Percentiles rank a stretch among this genome's conserved stretches.
phyloP scores from a whole-genome alignment of 192 early-diverging fungal genomes.

The Martensiomyces pterosporus region DNA sequence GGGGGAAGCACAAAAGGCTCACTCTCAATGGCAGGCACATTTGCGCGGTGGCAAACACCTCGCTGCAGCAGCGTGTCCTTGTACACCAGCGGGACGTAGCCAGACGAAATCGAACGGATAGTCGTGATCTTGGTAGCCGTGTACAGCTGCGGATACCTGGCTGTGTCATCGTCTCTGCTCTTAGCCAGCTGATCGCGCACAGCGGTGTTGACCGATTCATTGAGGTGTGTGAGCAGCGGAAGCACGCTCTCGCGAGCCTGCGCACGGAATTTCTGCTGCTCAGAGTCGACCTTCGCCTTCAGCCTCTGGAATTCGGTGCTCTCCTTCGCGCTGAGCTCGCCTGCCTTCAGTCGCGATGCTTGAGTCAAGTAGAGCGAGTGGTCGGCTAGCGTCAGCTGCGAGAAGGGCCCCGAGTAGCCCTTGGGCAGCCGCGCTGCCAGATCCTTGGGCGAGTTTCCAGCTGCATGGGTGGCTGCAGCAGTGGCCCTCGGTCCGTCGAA shows the following conservation, averaged over 20 bases:
- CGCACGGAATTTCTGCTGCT: conserved; percentile 34
- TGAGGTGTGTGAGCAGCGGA: conserved; percentile 7
- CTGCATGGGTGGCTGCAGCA: too few relatives aligned
- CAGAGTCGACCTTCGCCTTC: conserved; percentile 18
- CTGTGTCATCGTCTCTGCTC: conserved; percentile 4
- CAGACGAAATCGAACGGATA: conserved; percentile 20
- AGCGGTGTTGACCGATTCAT: not conserved
- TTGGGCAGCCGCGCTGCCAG: conserved; percentile 12
- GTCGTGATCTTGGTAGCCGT: conserved; percentile 18
- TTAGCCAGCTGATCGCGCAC: conserved; percentile 1
- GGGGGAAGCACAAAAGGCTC: too few relatives aligned
- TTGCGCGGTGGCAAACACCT: conserved; percentile 18
- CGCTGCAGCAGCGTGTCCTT: conserved; percentile 31
- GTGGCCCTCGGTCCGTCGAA: too few relatives aligned
- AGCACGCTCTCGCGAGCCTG: conserved; percentile 20
- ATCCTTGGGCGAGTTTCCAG: conserved; percentile 4
- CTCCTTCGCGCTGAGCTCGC: conserved; percentile 10
- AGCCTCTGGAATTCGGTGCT: conserved; percentile 21
- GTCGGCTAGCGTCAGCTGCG: conserved; percentile 26
- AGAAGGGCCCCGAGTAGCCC: conserved; percentile 36
- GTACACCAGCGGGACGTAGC: conserved; percentile 34
- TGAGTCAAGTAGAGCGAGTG: conserved; percentile 21
- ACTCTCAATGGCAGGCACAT: not conserved
- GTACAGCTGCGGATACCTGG: conserved; percentile 18
- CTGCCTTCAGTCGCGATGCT: conserved; percentile 10